Evolutionary conservation across 2,329 filamentous ascomycete genomes (phyloP), one percentile per base, ranked within the genome.

Genomic region (Cytospora piceicola): DNA sequence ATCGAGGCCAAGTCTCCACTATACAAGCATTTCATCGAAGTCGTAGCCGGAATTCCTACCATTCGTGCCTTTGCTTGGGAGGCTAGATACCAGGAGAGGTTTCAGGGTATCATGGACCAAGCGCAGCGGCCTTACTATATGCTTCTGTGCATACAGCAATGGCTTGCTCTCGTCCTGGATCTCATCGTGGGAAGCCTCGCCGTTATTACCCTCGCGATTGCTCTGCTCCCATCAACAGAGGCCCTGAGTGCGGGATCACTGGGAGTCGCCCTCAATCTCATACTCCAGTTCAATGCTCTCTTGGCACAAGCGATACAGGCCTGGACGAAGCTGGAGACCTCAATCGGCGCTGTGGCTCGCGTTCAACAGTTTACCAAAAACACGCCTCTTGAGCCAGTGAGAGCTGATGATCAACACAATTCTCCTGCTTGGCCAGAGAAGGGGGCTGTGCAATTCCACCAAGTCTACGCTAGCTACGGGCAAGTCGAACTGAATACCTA

Each of bases 121-220:
- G 66, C 70, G 20, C 70, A 71, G 52, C 63, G 64, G 32, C 70
- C 70, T 8, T 69, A 61, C 58, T 71, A 71, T 34, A 46, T 70
- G 29, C 54, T 69, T 14, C 49, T 66, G 2, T 67, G 66, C 34
- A 68, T 71, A 36, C 69, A 71, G 64, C 69, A 67, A 34, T 71
- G 70, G 70, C 66, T 71, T 27, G 55, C 51, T 9, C 58, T 71
- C 22, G 69, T 71, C 11, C 63, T 71, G 15, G 66, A 70, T 32
- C 60, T 71, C 12, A 65, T 70, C 34, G 34, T 39, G 15, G 34
- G 34, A 24, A 66, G 67, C 6, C 69, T 63, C 39, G 62, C 39
- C 59, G 49, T 71, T 12, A 67, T 66, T 15, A 58, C 68, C 3
- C 12, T 71, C 24, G 51, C 71, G 5, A 55, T 70, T 30, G 66